Evolutionary conservation across 1,284 basidiomycete species (phyloP), one percentile per base, ranked within the genome.

Genomic region (Sanghuangporus baumii): DNA sequence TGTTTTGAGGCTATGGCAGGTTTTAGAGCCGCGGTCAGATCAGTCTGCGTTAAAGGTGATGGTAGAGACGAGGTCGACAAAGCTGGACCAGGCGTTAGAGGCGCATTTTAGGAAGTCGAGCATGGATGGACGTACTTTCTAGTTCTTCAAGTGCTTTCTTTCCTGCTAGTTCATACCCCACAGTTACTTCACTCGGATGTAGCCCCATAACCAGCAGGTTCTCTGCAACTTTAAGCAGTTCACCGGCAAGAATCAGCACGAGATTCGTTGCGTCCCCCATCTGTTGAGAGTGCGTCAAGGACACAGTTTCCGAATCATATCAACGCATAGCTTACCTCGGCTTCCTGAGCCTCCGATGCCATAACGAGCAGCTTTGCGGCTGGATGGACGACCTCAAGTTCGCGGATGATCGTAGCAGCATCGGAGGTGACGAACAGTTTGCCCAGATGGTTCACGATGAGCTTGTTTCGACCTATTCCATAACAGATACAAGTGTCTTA

Each of bases 191-290:
- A 72, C 92, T 94, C 3, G 97, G 97, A 75, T 98, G 96, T 38
- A 99, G 81, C 46, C 97, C 97, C 92, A 99, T 96, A 20, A 95
- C 84, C 65, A 99, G 84, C 34, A 99, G 84, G 69, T 91, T 82
- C 74, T 98, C 96, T 1, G 96, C 91, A 72, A 93, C 91, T 78
- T 97, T 98, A 69, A 99, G 81, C 58, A 99, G 81, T 77, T 99
- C 96, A 62, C 97, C 97, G 6, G 93, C 95, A 55, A 99, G 81
- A 72, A 99, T 99, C 71, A 99, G 78, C 52, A 99, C 96, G 71
- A 92, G 84, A 76, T 98, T 98, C 61, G 96, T 98, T 58, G 93
- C 87, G 78, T 99, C 97, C 62, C 96, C 97, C 93, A 98, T 96
- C 92, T 88, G 69, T 37, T 57, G 60, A 48, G 48, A 18, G 36